A percentile compares a stretch with the other conserved stretches of the same genome.
Conservation (phyloP, 2,329 filamentous ascomycete species). For the Microdochium bolleyi region DNA sequence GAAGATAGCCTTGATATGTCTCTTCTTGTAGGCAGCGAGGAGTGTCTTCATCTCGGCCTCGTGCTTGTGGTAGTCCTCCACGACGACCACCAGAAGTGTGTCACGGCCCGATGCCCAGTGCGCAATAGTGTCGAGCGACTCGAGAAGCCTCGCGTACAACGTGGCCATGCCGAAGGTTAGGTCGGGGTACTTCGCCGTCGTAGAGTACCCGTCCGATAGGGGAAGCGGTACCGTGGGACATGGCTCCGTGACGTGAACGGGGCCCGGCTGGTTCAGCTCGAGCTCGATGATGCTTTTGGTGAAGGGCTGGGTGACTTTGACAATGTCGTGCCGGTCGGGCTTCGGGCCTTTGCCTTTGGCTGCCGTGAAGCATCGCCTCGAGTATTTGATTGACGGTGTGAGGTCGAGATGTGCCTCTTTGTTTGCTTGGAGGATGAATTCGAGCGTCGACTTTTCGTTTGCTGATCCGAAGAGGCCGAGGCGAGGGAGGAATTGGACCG, state of each 20-base stretch:
- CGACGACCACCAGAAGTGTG: slow-evolving; percentile 41
- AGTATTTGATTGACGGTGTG: neutral
- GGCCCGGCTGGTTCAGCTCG: slow-evolving; percentile 19
- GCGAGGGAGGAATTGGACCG: neutral
- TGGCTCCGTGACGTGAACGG: neutral
- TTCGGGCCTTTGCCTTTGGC: slow-evolving; percentile 4
- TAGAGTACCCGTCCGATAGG: slow-evolving; percentile 35
- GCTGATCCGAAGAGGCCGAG: neutral
- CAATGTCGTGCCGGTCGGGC: slow-evolving; percentile 26
- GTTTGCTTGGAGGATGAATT: neutral
- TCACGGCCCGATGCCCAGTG: slow-evolving; percentile 47
- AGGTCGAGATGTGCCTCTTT: neutral
- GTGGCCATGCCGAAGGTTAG: slow-evolving; percentile 52
- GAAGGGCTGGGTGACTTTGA: slow-evolving; percentile 27
- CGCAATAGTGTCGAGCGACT: slow-evolving; percentile 41
- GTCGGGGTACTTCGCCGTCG: slow-evolving; percentile 32
- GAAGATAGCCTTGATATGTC: slow-evolving; percentile 24
- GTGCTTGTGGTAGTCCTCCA: slow-evolving; percentile 30
- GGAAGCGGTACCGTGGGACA: slow-evolving; percentile 36
- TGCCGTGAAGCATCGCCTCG: neutral
- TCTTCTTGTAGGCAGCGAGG: slow-evolving; percentile 20
- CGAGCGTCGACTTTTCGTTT: neutral
- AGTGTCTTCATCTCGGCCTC: slow-evolving; percentile 20
- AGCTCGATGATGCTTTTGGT: slow-evolving; percentile 21
- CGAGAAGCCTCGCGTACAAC: slow-evolving; percentile 37